Evolutionary conservation across 345 rosid species (phyloP).

Genomic region (Pistacia vera): DNA sequence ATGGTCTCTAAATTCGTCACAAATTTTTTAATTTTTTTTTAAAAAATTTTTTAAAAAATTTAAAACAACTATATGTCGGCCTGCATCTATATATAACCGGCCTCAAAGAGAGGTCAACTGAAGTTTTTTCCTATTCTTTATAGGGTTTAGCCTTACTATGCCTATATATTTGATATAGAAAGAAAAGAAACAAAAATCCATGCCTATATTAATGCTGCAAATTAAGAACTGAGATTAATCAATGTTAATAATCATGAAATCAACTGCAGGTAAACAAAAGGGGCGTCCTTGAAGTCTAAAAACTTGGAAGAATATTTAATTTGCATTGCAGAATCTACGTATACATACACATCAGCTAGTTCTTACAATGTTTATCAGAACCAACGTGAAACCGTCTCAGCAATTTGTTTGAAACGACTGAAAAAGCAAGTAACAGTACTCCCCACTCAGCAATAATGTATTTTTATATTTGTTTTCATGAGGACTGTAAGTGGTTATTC

Average conservation of each 20-base stretch:
- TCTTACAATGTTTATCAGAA: constrained; percentile 16
- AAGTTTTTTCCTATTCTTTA: too few relatives aligned
- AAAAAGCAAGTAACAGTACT: constrained; percentile 3
- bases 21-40: too few relatives aligned
- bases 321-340: background rate
- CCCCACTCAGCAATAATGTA: background rate
- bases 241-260: background rate
- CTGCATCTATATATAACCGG: too few relatives aligned
- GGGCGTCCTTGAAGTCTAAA: background rate
- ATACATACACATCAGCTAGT: background rate
- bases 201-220: background rate
- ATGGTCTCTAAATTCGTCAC: too few relatives aligned
- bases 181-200: background rate
- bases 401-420: background rate
- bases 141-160: too few relatives aligned
- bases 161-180: too few relatives aligned
- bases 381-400: constrained; percentile 5
- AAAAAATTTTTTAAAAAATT: too few relatives aligned
- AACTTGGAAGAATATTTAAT: background rate
- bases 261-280: background rate
- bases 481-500: background rate
- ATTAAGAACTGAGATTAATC: background rate
- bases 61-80: too few relatives aligned
- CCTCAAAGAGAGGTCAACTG: too few relatives aligned
- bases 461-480: background rate